These are phyloP conservation scores for Phyllachora maydis DNA, from an alignment of 2,329 filamentous ascomycete genomes.

Conservation along the genomic window DNA sequence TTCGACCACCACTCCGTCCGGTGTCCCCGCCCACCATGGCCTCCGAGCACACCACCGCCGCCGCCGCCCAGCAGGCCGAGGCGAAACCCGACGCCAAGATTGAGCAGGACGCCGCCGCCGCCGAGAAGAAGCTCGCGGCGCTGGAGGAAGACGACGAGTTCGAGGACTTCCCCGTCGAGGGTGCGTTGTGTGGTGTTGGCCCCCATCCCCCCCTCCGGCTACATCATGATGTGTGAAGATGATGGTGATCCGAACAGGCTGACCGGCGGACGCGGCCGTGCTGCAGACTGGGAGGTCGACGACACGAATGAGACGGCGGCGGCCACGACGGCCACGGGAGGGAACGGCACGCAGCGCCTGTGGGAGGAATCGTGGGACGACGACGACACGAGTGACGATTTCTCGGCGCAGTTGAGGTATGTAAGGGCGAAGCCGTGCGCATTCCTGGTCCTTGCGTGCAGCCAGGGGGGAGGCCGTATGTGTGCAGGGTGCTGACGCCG, in stretches of 20 bases:
- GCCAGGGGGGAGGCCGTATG: too few species aligned
- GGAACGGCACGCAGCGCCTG: constrained; percentile 52
- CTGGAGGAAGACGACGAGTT: constrained; percentile 98
- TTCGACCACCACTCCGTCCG: too few species aligned
- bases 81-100: constrained; percentile 23
- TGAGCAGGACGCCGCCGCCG: too few species aligned
- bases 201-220: constrained; percentile 1
- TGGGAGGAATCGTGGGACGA: constrained; percentile 99
- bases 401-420: constrained; percentile 83
- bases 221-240: neutral
- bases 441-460: too few species aligned
- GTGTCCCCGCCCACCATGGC: constrained; percentile 13
- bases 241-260: neutral
- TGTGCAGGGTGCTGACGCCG: too few species aligned
- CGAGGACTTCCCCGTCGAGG: constrained; percentile 94
- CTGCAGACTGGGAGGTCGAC: constrained; percentile 87
- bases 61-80: constrained; percentile 19
- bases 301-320: too few species aligned
- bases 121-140: constrained; percentile 42
- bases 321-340: too few species aligned
- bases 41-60: constrained; percentile 10
- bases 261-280: too few species aligned
- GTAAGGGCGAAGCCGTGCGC: constrained; percentile 12
- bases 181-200: constrained; percentile 28
- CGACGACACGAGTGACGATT: constrained; percentile 91